Percentiles rank a stretch among this genome's conserved stretches.
phyloP scores from a whole-genome alignment of 441 rosid genomes.

The Pelargonium cotyledonis region DNA sequence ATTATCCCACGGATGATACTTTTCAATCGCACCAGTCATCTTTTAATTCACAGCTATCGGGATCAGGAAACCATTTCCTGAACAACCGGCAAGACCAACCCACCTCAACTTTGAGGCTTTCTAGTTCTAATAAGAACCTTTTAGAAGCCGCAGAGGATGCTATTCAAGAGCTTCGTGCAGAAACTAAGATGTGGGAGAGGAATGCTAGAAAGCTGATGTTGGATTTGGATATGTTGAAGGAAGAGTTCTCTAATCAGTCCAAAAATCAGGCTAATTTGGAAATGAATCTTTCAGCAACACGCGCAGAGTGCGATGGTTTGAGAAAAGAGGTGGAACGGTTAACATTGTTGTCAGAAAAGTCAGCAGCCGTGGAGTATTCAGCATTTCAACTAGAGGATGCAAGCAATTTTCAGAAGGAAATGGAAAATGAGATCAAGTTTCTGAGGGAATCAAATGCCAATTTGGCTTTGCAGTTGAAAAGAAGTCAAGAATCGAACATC shows the following conservation, averaged over 20 bases:
- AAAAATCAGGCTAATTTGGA: conserved; percentile 31
- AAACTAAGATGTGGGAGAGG: conserved; percentile 57
- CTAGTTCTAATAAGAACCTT: conserved; percentile 36
- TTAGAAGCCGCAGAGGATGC: conserved; percentile 55
- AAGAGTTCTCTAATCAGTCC: conserved; percentile 42
- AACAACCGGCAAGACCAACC: conserved; percentile 26
- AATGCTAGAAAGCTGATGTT: conserved; percentile 40
- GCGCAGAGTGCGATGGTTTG: conserved; percentile 40
- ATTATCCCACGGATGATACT: conserved; percentile 18
- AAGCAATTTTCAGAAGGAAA: conserved; percentile 27
- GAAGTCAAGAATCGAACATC: conserved; percentile 54
- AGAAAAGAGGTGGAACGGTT: conserved; percentile 44
- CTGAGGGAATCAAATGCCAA: conserved; percentile 38
- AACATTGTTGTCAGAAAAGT: conserved; percentile 31
- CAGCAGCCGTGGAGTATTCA: conserved; percentile 24
- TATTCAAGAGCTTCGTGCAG: conserved; percentile 36
- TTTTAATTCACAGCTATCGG: conserved; percentile 21
- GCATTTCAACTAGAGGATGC: conserved; percentile 20
- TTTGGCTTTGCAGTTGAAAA: conserved; percentile 44
- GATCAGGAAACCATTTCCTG: conserved; percentile 24
- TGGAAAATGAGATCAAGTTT: conserved; percentile 48
- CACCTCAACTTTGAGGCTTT: conserved; percentile 20
- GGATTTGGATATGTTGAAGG: conserved; percentile 42
- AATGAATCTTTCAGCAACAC: conserved; percentile 40
- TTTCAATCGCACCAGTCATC: conserved; percentile 30